phyloP scores from a whole-genome alignment of 2,329 filamentous ascomycete species.

The Calonectria naviculata region DNA sequence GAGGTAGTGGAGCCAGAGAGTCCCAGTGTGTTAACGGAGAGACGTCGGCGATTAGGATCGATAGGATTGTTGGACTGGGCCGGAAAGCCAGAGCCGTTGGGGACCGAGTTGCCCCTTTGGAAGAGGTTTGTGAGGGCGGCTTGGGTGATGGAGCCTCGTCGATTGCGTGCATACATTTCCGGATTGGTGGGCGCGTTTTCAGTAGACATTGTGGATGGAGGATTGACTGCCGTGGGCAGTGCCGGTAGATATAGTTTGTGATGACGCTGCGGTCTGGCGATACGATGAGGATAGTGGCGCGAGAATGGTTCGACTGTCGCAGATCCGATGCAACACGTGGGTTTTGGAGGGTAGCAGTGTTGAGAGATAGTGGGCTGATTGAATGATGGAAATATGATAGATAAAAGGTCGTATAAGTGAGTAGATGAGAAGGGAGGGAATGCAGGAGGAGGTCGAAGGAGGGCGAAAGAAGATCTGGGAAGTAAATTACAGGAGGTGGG shows the following conservation, averaged over 20 bases:
- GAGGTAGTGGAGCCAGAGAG: slow-evolving; percentile 78
- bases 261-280: slow-evolving; percentile 37
- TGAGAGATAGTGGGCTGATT: slow-evolving; percentile 35
- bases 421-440: slow-evolving; percentile 13
- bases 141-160: slow-evolving; percentile 68
- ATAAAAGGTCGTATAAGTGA: slow-evolving; percentile 4
- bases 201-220: slow-evolving; percentile 44
- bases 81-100: slow-evolving; percentile 57
- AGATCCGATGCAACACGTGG: slow-evolving; percentile 39
- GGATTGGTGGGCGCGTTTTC: slow-evolving; percentile 43
- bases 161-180: slow-evolving; percentile 58
- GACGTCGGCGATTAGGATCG: slow-evolving; percentile 72
- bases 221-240: slow-evolving; percentile 31
- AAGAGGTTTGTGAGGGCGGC: slow-evolving; percentile 70
- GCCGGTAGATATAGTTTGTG: slow-evolving; percentile 38
- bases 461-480: slow-evolving; percentile 18
- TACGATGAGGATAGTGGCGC: slow-evolving; percentile 36
- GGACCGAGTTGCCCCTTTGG: slow-evolving; percentile 64
- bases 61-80: slow-evolving; percentile 52
- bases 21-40: slow-evolving; percentile 80
- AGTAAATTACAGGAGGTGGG: slow-evolving; percentile 14
- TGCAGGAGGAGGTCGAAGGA: slow-evolving; percentile 17
- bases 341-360: slow-evolving; percentile 33
- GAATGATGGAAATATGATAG: slow-evolving; percentile 6
- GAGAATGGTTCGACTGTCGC: slow-evolving; percentile 42